Evolutionary conservation across 805 yeast species (phyloP).

Genomic region (Priceomyces haplophilus): DNA sequence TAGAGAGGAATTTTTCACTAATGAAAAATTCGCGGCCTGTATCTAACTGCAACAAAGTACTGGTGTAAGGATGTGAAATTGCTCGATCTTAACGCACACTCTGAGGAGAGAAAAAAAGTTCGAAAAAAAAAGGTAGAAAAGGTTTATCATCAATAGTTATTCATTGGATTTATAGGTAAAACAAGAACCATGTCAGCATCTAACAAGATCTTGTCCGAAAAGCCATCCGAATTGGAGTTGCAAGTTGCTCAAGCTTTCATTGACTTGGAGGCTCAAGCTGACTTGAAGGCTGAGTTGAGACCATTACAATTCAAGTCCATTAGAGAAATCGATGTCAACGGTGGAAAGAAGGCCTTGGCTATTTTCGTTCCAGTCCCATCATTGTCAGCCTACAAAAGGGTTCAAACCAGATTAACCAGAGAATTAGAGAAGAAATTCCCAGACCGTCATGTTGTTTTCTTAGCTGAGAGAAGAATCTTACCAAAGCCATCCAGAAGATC

Average conservation of each 20-base stretch:
- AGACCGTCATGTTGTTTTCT: constrained; percentile 98
- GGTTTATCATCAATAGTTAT: constrained; percentile 1
- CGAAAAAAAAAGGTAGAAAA: constrained; percentile 3
- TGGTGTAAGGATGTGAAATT: not conserved
- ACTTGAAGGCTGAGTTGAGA: constrained; percentile 96
- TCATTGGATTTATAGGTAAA: constrained; percentile 1
- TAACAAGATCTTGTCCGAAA: constrained; percentile 89
- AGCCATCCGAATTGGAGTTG: constrained; percentile 98
- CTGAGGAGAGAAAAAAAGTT: constrained; percentile 1
- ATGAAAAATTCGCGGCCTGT: not conserved
- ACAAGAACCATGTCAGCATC: constrained; percentile 85
- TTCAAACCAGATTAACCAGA: constrained; percentile 96
- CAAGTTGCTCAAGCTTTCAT: constrained; percentile 98
- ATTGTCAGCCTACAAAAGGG: constrained; percentile 90
- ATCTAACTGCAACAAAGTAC: not conserved
- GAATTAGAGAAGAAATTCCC: constrained; percentile 99
- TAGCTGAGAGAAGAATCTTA: constrained; percentile 98
- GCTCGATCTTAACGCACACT: not conserved
- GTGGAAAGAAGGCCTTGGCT: constrained; percentile 98
- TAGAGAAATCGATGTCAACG: constrained; percentile 95
- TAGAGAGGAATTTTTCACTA: not conserved
- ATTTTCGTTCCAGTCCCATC: constrained; percentile 97
- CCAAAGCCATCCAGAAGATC: constrained; percentile 98
- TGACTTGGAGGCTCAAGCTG: constrained; percentile 95
- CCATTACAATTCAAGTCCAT: constrained; percentile 98